Evolutionary conservation across 2,329 filamentous ascomycete genomes (phyloP).

Genomic region (Ascochyta fabae): DNA sequence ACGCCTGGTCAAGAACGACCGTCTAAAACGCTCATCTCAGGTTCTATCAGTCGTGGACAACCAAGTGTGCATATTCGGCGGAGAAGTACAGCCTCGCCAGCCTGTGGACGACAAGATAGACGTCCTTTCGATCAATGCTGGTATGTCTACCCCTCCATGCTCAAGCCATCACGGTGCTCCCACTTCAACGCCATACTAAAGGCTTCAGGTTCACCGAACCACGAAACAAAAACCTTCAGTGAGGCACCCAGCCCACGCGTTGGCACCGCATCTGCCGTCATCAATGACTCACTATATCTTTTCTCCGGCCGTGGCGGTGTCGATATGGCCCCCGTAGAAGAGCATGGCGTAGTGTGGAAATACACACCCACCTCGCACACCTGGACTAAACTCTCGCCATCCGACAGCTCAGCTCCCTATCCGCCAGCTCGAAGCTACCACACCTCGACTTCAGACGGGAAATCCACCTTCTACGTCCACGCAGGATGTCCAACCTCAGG

Average conservation of each 20-base stretch:
- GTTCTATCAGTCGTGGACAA: slow-evolving; percentile 66
- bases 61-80: slow-evolving; percentile 76
- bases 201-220: slow-evolving; percentile 53
- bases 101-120: slow-evolving; percentile 78
- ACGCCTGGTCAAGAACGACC: slow-evolving; percentile 41
- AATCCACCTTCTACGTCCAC: slow-evolving; percentile 76
- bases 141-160: slow-evolving; percentile 19
- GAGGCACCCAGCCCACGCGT: slow-evolving; percentile 70
- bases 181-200: slow-evolving; percentile 14
- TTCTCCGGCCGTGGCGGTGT: slow-evolving; percentile 79
- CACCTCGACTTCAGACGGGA: slow-evolving; percentile 67
- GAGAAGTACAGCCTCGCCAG: slow-evolving; percentile 70
- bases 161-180: slow-evolving; percentile 28
- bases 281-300: slow-evolving; percentile 75
- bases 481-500: slow-evolving; percentile 73
- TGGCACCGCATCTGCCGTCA: slow-evolving; percentile 73
- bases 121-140: slow-evolving; percentile 59
- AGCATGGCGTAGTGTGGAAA: slow-evolving; percentile 76
- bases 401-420: slow-evolving; percentile 53
- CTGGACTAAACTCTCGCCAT: slow-evolving; percentile 71
- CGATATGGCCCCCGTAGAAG: slow-evolving; percentile 74
- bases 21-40: slow-evolving; percentile 76
- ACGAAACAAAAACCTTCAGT: slow-evolving; percentile 32
- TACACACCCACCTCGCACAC: slow-evolving; percentile 69
- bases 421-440: slow-evolving; percentile 77